Evolutionary conservation across 768 basidiomycete genomes (phyloP), one percentile per base, ranked within the genome.

Genomic region (Tulasnella sp.): DNA sequence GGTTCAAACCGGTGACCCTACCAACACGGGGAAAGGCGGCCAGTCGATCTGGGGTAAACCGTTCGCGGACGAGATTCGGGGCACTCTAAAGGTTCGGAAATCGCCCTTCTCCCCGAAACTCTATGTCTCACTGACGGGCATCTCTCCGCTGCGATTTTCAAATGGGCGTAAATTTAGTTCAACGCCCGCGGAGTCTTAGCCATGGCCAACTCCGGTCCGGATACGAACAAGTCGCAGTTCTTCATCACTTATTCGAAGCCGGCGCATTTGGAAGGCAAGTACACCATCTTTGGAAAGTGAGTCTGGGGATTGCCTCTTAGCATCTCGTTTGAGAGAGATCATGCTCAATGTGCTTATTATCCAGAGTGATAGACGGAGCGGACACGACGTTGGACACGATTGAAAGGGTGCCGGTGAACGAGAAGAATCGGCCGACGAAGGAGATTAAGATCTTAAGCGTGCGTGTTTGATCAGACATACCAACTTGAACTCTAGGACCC

Each of bases 181-280:
- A 98, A 98, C 80, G 83, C 88, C 67, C 88, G 97, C 74, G 97
- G 97, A 19, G 85, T 98, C 75, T 89, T 98, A 17, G 97, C 97
- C 35, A 98, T 98, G 95, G 97, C 97, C 71, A 99, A 98, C 81
- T 90, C 92, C 7, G 97, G 97, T 0, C 89, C 89, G 11, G 93
- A 97, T 79, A 88, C 91, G 39, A 99, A 98, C 83, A 98, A 96
- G 81, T 81, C 90, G 84, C 59, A 83, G 77, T 83, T 83, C 79
- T 82, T 82, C 78, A 85, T 95, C 77, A 88, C 92, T 3, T 98
- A 98, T 78, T 83, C 90, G 1, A 98, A 98, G 79, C 96, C 98
- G 76, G 81, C 92, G 0, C 95, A 97, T 79, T 86, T 99, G 17
- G 96, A 99, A 78, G 89, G 89, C 75, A 98, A 97, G 75, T 83